Evolutionary conservation across 768 basidiomycete species (phyloP), one percentile per base, ranked within the genome.

Genomic region (Crucibulum laeve): DNA sequence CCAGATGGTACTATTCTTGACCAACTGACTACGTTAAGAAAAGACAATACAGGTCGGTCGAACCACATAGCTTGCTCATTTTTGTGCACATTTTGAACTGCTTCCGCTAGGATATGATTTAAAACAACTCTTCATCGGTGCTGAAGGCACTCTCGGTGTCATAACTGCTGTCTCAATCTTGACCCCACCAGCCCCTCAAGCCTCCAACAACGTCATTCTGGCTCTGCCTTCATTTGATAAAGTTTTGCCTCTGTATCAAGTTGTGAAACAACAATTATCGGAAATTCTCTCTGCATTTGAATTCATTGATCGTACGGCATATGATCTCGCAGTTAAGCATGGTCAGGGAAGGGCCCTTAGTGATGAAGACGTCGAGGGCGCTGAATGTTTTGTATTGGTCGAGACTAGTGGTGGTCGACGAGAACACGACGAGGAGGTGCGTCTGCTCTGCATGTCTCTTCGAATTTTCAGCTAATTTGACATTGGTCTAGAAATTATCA

Each of bases 251-350:
- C 74, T 97, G 17, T 97, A 84, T 66, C 79, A 82, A 59, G 80
- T 75, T 50, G 86, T 87, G 40, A 92, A 91, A 54, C 71, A 72
- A 6, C 80, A 89, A 49, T 68, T 97, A 5, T 92, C 92, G 8
- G 95, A 99, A 68, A 94, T 98, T 48, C 78, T 99, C 22, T 94
- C 91, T 5, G 95, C 96, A 0, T 98, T 98, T 63, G 95, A 99
- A 64, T 98, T 87, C 63, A 90, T 94, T 39, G 95, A 99, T 60
- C 76, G 88, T 42, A 83, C 83, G 10, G 79, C 87, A 1, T 91
- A 91, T 59, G 80, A 93, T 40, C 70, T 94, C 44, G 84, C 84
- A n/a, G 76, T 89, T 33, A 82, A 85, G 56, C 87, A 91, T 51
- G 85, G 88, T 0, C 84, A 91, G 50, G 85, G 87, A 17, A 78